These are phyloP conservation scores for Fusarium abutilonis DNA, from an alignment of 2,329 filamentous ascomycete genomes.

Conservation along the genomic window DNA sequence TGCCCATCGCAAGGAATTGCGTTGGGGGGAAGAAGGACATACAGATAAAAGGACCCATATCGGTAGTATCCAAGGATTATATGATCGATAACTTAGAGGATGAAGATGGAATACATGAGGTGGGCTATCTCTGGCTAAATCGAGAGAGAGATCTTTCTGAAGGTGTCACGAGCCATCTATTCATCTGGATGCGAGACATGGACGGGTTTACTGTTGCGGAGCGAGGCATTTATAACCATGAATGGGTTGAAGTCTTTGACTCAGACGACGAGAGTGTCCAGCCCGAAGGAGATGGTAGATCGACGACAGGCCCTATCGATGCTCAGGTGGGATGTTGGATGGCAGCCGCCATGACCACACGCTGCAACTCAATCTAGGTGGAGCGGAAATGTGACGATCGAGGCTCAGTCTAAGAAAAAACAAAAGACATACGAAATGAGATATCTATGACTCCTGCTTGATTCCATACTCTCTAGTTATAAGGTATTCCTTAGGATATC, in stretches of 20 bases:
- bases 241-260: constrained; percentile 19
- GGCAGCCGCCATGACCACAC: background rate
- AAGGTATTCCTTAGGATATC: no score
- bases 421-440: no score
- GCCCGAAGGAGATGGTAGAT: constrained; percentile 6
- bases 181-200: constrained; percentile 21
- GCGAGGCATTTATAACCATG: constrained; percentile 20
- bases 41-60: constrained; percentile 1
- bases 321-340: constrained; percentile 7
- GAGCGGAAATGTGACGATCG: background rate
- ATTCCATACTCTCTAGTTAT: no score
- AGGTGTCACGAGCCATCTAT: constrained; percentile 11
- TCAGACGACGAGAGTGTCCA: constrained; percentile 16
- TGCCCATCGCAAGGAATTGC: constrained; percentile 2
- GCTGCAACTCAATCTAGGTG: constrained; percentile 6
- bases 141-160: constrained; percentile 24
- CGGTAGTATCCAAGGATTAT: background rate
- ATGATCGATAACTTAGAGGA: background rate
- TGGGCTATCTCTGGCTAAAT: constrained; percentile 11
- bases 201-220: constrained; percentile 19
- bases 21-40: background rate
- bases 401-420: no score
- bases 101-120: background rate
- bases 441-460: no score
- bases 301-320: background rate